Conservation (phyloP, 441 rosid genomes). For the Jatropha multifida region DNA sequence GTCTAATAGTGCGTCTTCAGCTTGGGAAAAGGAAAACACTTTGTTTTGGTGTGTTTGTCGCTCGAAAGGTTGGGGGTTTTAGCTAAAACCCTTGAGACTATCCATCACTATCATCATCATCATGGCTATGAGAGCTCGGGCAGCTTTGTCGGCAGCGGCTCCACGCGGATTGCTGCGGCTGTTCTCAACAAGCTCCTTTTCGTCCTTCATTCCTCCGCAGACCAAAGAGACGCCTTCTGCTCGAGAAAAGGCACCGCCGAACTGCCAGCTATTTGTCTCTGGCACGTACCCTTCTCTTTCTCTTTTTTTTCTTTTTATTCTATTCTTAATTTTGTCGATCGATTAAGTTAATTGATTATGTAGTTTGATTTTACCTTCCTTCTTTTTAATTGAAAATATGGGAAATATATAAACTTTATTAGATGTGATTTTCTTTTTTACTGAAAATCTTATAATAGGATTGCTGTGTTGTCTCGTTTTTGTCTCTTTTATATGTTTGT, state of each 20-base stretch:
- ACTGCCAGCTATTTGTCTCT: constrained; percentile 73
- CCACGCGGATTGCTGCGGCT: constrained; percentile 48
- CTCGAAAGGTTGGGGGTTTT: not conserved
- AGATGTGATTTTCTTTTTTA: not conserved
- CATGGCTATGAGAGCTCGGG: constrained; percentile 47
- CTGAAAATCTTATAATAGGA: not conserved
- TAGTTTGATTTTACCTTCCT: too few relatives aligned
- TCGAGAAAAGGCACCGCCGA: constrained; percentile 67
- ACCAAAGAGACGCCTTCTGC: constrained; percentile 25
- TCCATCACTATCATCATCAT: not conserved
- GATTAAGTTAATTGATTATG: too few relatives aligned
- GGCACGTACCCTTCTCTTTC: constrained; percentile 32
- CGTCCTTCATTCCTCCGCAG: constrained; percentile 40
- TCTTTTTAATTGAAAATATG: not conserved
- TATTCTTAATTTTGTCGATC: not conserved
- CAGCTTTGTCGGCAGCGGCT: constrained; percentile 32
- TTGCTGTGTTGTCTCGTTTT: not conserved
- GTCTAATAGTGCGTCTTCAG: too few relatives aligned
- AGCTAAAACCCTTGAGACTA: constrained; percentile 14
- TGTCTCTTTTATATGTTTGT: not conserved
- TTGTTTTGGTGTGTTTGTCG: too few relatives aligned
- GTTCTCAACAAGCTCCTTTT: constrained; percentile 50
- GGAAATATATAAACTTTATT: not conserved
- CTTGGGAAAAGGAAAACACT: too few relatives aligned
- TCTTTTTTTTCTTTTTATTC: not conserved